Evolutionary conservation across 331 rosid genomes (phyloP), one percentile per base, ranked within the genome.

Genomic region (Quercus phellos): DNA sequence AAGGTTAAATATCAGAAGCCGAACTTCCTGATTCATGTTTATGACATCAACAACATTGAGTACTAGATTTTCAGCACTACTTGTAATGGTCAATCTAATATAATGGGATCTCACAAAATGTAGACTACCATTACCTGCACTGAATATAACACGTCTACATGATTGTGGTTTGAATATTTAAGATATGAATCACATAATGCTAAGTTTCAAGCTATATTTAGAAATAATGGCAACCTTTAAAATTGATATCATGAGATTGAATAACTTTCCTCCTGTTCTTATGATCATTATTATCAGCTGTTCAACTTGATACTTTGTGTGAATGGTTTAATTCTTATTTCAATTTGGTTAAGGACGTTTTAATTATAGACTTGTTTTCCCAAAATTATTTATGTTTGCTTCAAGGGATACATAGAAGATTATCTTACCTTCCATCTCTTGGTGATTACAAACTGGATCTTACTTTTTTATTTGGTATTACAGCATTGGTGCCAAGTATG

Each of bases 401-500:
- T 18, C 53, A 2, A 8, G 64, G n/a, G 16, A 55, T 29, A 56
- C 56, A 21, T 69, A 19, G 69, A 21, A 56, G 42, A 34, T 74
- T 27, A 43, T 66, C 24, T 61, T 68, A 30, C 38, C 30, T 26
- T 70, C 73, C 19, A 71, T 54, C 50, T 43, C 61, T 67, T 22
- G 4, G 43, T 54, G 69, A 72, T 68, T 68, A 46, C 59, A 75
- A 74, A 68, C 55, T 56, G 19, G 42, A 32, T 78, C 79, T 85
- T 75, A 56, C 66, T 74, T 75, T 26, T 71, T 42, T 58, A 46
- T 68, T 32, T 82, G 64, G 14, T 78, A 30, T 85, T 71, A 34
- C 88, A 92, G 97, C 71, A 79, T 92, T 56, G 93, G 97, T 54
- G 91, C 88, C 2, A 83, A 82, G 68, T 89, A 66, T 24, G 83